Base-by-base conservation (phyloP, 768 basidiomycete species). In the Auricularia sp. region DNA sequence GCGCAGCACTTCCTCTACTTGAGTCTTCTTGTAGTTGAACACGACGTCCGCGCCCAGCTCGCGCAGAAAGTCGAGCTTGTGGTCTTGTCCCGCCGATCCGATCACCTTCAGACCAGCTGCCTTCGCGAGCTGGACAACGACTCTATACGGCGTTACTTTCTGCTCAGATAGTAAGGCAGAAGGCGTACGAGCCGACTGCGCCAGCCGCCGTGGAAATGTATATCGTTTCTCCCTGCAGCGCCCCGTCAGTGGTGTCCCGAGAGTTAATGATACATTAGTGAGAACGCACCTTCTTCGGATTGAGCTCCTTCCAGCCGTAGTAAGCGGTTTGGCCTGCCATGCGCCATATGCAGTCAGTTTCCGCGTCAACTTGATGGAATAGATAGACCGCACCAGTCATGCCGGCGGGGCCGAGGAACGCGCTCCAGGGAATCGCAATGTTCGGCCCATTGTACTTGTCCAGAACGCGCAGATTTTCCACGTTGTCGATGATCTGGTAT, bases 131-230 rank as follows among this genome's bases (percentile, higher is more conserved):
- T 78, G 76, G 61, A 77, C 73, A 18, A 51, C 47, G 18, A 51
- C 18, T 0, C 47, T 51, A 11, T 11, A 11, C 3, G 18, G 11
- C 18, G 44, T 45, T 18, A 45, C 11, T 11, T 10, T 45, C 18
- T 45, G 44, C 44, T 11, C 44, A 45, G 44, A 45, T 18, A 14
- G 13, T 14, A 7, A 42, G 13, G 39, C 39, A 51, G 5, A 18
- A 7, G 0, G 76, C 84, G 56, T 70, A 85, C 83, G 83, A 82
- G 67, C 88, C 88, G 35, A 90, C 87, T 14, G 85, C 54, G 68
- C 81, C 81, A 6, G 77, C 75, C 0, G 77, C 83, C 3, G 80
- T 75, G 2, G 75, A 76, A 14, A 86, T 77, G 66, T 83, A 85
- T 16, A 76, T 80, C 0, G 75, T 77, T 65, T 85, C 81, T 8